These are phyloP conservation scores for Endogone sp. DNA, from an alignment of 192 early-diverging fungal genomes.

Conservation along the genomic window DNA sequence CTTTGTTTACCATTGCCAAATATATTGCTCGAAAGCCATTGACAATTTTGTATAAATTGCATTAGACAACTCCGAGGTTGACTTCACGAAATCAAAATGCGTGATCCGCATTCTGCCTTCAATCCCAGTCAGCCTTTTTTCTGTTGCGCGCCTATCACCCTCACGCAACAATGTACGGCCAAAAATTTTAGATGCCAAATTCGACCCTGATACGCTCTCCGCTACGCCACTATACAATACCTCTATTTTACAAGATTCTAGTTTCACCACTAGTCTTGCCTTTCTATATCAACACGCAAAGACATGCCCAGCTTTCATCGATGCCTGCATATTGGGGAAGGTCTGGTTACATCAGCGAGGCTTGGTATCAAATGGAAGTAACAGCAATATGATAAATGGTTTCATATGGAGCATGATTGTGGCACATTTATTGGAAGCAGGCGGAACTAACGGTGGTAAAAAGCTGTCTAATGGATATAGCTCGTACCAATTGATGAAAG, in stretches of 20 bases:
- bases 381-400: slow-evolving; percentile 55
- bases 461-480: slow-evolving; percentile 67
- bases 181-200: slow-evolving; percentile 22
- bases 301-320: slow-evolving; percentile 69
- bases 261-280: slow-evolving; percentile 70
- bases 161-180: slow-evolving; percentile 79
- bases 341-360: slow-evolving; percentile 85
- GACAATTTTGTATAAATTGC: neutral
- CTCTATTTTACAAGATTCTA: slow-evolving; percentile 71
- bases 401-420: slow-evolving; percentile 88
- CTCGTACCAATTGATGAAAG: slow-evolving; percentile 83
- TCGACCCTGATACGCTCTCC: slow-evolving; percentile 18
- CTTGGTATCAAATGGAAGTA: slow-evolving; percentile 34
- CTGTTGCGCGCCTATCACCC: slow-evolving; percentile 69
- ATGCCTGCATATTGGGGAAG: slow-evolving; percentile 75
- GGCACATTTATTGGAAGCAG: slow-evolving; percentile 73
- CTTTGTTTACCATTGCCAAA: too few relatives aligned
- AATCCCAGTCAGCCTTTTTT: slow-evolving; percentile 60
- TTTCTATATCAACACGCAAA: slow-evolving; percentile 73
- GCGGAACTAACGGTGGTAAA: slow-evolving; percentile 49
- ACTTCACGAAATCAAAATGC: slow-evolving; percentile 65
- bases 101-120: slow-evolving; percentile 79
- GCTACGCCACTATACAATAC: slow-evolving; percentile 92
- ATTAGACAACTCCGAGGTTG: slow-evolving; percentile 52
- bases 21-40: too few relatives aligned